A percentile compares a stretch with the other conserved stretches of the same genome.
Evolutionary conservation across 2,329 filamentous ascomycete genomes (phyloP).

Genomic region (Tympanopsis confertula): DNA sequence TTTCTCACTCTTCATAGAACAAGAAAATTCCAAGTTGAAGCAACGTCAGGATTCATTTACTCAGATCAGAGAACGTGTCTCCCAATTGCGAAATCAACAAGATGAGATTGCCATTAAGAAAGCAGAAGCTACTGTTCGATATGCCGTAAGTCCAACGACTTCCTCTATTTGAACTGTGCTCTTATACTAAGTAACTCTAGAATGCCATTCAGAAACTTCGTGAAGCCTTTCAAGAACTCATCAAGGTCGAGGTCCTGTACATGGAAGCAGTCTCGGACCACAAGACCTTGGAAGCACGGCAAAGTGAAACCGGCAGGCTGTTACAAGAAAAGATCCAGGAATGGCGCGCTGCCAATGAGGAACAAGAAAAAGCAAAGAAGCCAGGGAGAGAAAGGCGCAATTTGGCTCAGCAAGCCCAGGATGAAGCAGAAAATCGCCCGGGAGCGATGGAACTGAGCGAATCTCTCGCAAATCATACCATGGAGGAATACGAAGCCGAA

Average conservation of each 20-base stretch:
- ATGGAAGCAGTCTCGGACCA: not conserved
- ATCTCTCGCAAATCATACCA: constrained; percentile 18
- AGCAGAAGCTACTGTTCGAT: constrained; percentile 36
- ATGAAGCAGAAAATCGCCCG: constrained; percentile 25
- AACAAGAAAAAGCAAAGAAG: no score
- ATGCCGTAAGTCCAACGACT: constrained; percentile 50
- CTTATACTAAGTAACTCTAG: constrained; percentile 52
- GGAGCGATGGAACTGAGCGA: constrained; percentile 20
- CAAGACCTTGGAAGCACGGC: not conserved
- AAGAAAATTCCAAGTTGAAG: constrained; percentile 28
- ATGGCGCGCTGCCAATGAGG: no score
- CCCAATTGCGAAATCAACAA: constrained; percentile 36
- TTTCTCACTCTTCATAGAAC: constrained; percentile 13
- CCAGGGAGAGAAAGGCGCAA: no score
- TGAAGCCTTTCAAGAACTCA: not conserved
- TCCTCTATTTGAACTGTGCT: constrained; percentile 45
- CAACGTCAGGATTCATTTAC: constrained; percentile 23
- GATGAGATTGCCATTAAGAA: constrained; percentile 44
- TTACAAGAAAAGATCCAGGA: no score
- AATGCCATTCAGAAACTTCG: constrained; percentile 2
- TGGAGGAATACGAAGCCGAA: constrained; percentile 44
- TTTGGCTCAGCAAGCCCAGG: no score
- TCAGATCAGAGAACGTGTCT: constrained; percentile 31
- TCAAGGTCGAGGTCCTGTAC: not conserved
- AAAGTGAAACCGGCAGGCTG: no score